Percentiles rank a stretch among this genome's conserved stretches.
Conservation (phyloP, 495 filamentous ascomycete genomes). For the Amorphotheca resinae region DNA sequence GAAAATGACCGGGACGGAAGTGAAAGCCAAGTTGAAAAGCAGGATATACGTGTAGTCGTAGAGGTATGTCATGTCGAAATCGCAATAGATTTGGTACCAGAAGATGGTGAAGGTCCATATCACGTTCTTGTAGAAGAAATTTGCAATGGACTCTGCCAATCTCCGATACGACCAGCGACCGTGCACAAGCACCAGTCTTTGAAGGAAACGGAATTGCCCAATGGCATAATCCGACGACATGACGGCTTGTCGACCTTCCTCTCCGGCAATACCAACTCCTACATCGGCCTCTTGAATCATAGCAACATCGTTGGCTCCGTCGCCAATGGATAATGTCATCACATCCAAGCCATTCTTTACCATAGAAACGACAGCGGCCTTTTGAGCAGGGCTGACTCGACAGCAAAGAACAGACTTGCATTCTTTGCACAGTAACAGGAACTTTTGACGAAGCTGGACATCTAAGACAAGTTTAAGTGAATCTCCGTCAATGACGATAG, state of each 20-base stretch:
- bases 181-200: constrained; percentile 85
- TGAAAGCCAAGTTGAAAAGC: constrained; percentile 93
- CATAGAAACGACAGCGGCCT: constrained; percentile 93
- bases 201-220: constrained; percentile 91
- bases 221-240: constrained; percentile 99
- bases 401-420: constrained; percentile 97
- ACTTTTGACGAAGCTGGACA: constrained; percentile 74
- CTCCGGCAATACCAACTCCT: constrained; percentile 94
- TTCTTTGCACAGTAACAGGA: constrained; percentile 91
- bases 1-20: constrained; percentile 86
- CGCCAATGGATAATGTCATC: constrained; percentile 93
- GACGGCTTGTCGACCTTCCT: constrained; percentile 91
- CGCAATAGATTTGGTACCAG: constrained; percentile 94
- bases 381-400: constrained; percentile 92
- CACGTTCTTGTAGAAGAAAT: constrained; percentile 99
- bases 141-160: constrained; percentile 85
- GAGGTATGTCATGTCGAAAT: constrained; percentile 91
- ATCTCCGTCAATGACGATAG: constrained; percentile 95
- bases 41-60: constrained; percentile 98
- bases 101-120: constrained; percentile 96
- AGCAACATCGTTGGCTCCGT: constrained; percentile 97
- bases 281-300: constrained; percentile 99
- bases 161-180: constrained; percentile 94
- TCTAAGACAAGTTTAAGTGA: constrained; percentile 81
- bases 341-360: constrained; percentile 90